Base-by-base conservation (phyloP, 1,284 basidiomycete species). In the Salmacisia buchloeana region DNA sequence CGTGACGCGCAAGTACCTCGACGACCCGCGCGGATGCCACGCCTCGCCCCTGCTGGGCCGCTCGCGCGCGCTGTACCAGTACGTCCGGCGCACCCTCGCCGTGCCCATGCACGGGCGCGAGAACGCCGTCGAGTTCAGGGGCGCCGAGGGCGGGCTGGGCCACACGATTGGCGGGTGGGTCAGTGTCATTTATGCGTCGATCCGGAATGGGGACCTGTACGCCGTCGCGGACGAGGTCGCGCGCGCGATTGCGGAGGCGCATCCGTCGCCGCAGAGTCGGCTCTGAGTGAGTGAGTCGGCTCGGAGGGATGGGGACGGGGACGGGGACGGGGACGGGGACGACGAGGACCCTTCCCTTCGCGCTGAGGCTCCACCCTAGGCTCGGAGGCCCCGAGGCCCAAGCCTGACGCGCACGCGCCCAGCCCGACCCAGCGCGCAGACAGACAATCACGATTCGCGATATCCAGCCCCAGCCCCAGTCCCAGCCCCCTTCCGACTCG, bases 61-160 rank as follows among this genome's bases (percentile, higher is more conserved):
- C 63, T 75, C 74, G 6, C 58, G 62, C 35, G 43, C 67, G 5
- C 66, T 72, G 18, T 76, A 76, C 67, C 69, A 73, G 66, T 76
- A 68, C 63, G 71, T 76, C 29, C 64, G 74, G 12, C 65, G 67
- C 56, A 70, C 66, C 1, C 65, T 76, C n/a, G 70, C 70, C 1
- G 73, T 76, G 31, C 73, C 73, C 3, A 74, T 76, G 73, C 71
- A 73, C 29, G 74, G 74, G 54, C 62, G 67, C 41, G 73, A 74
- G 65, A 75, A 75, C 59, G 58, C 71, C 39, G 61, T 68, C 57
- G 72, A 74, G 63, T 76, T 76, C 57, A 59, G 64, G 65, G 69
- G 68, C 45, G 71, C 69, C 35, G 70, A 63, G 36, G 46, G 49
- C n/a, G 63, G 63, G 63, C 67, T 54, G 49, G 34, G 63, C 62